Evolutionary conservation across 2,329 filamentous ascomycete genomes (phyloP).

Genomic region (Colletotrichum viniferum): DNA sequence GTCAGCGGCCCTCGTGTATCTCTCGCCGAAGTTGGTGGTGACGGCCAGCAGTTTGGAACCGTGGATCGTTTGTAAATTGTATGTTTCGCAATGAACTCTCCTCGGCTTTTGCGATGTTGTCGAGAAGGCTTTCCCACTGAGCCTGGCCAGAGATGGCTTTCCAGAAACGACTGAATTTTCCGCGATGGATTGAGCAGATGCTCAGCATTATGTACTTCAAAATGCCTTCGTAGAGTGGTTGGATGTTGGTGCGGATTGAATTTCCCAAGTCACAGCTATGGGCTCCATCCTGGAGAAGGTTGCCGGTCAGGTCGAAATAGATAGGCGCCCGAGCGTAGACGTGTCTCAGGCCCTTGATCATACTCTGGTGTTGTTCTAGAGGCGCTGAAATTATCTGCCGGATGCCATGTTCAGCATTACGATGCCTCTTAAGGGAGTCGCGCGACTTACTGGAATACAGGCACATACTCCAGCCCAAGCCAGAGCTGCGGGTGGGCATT

Average conservation of each 20-base stretch:
- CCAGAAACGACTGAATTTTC: not conserved
- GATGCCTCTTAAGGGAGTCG: accelerated
- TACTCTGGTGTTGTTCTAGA: not conserved
- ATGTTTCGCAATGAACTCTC: not conserved
- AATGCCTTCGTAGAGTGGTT: not conserved
- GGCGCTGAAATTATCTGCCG: not conserved
- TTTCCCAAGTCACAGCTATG: not conserved
- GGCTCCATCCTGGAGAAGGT: not conserved
- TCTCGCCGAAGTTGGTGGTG: accelerated
- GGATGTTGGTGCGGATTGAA: not conserved
- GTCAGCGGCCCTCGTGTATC: not conserved
- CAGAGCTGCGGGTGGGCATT: not conserved
- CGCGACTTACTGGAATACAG: not conserved
- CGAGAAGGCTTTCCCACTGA: not conserved
- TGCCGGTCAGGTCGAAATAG: not conserved
- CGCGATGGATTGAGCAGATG: not conserved
- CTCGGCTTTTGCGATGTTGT: not conserved
- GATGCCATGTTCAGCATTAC: accelerated
- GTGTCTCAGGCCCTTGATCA: not conserved
- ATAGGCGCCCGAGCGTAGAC: not conserved
- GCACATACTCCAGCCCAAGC: not conserved
- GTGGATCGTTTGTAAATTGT: not conserved
- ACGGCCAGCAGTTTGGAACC: not conserved
- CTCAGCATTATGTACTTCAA: not conserved
- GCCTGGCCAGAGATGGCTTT: not conserved